Evolutionary conservation across 768 basidiomycete species (phyloP).

Genomic region (Suillus luteus): DNA sequence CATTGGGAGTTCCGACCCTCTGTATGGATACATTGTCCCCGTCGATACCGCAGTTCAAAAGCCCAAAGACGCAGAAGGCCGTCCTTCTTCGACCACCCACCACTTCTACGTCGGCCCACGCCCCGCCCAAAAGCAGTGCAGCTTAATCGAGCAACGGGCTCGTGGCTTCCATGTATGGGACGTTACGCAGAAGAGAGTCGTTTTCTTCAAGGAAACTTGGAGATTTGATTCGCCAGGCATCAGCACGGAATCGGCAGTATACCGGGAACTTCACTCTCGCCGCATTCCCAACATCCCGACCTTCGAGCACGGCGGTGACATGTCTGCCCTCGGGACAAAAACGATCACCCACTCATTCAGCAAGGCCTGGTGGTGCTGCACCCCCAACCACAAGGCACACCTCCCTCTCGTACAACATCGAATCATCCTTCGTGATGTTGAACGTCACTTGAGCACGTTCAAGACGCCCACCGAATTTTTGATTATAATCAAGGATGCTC

Average conservation of each 20-base stretch:
- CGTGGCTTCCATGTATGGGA: neutral
- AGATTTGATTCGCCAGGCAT: constrained; percentile 13
- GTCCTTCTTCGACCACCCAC: neutral
- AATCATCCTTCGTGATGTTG: constrained; percentile 7
- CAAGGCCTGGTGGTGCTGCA: neutral
- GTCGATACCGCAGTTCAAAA: neutral
- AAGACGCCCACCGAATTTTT: neutral
- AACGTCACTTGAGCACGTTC: neutral
- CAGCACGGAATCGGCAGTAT: constrained; percentile 25
- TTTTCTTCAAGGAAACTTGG: constrained; percentile 38
- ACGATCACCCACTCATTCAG: constrained; percentile 14
- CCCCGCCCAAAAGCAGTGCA: neutral
- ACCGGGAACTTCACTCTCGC: constrained; percentile 20
- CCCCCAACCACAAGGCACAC: too few relatives aligned
- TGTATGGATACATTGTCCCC: neutral
- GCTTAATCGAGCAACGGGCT: neutral
- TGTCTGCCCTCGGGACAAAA: constrained; percentile 16
- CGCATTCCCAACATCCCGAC: constrained; percentile 28
- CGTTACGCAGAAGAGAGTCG: constrained; percentile 8
- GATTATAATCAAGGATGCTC: neutral
- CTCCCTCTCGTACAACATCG: constrained; percentile 1
- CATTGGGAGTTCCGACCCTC: neutral
- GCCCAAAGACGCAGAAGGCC: neutral
- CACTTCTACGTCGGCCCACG: constrained; percentile 2
- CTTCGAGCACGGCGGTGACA: constrained; percentile 33